Evolutionary conservation across 2,329 filamentous ascomycete species (phyloP), one percentile per base, ranked within the genome.

Genomic region (Geosmithia flava): DNA sequence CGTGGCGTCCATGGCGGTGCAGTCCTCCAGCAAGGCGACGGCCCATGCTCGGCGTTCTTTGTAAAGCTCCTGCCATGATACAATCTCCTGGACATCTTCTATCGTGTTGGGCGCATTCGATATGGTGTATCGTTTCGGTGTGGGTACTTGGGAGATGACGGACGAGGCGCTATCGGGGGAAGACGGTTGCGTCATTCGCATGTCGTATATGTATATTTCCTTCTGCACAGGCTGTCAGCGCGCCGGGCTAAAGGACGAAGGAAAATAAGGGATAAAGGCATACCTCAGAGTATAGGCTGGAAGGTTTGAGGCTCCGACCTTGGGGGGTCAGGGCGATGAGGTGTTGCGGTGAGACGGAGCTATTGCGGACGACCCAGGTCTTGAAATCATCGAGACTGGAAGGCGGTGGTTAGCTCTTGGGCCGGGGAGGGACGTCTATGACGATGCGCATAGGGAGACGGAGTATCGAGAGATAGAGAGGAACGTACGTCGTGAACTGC

Each of bases 121-220:
- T 42, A 77, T 65, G 48, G 72, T 70, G 71, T 66, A 84, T 54
- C 68, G 74, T 50, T 69, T 71, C 37, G 75, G 78, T 33, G 70
- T 58, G 44, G 75, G 69, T 51, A 71, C 57, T 49, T 80, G 73
- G 57, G 68, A 66, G 51, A 72, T 61, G 48, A 71, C 62, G 17
- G 66, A 65, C 17, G 69, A 64, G 7, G 73, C 58, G 8, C 42
- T 23, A 20, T 39, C 40, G 37, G 44, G 27, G n/a, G 75, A 70
- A 45, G 74, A 67, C 46, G 78, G 65, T 53, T 83, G 75, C 53
- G 84, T 80, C 57, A 84, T 80, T 55, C 83, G 81, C 52, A 89
- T 85, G 65, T 96, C 89, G 66, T 95, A 98, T 47, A 97, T 80
- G 62, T 86, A 97, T 49, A 98, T 81, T 62, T 97, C 89, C 55